Evolutionary conservation across 306 rosid genomes (phyloP), one percentile per base, ranked within the genome.

Genomic region (Medicago arabica): DNA sequence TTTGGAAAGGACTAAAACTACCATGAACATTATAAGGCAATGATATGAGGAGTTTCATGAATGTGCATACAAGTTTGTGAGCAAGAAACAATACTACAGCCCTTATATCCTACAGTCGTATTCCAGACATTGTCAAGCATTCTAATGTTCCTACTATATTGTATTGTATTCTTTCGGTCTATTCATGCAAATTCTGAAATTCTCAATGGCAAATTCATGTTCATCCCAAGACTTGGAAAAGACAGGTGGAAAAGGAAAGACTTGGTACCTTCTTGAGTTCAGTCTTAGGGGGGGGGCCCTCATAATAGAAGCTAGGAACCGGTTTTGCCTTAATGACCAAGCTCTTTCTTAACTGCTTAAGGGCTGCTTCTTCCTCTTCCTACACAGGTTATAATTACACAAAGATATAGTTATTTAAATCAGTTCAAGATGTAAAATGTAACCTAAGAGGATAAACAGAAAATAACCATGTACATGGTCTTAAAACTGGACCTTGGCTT

Each of bases 341-440:
- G 76, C 71, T 83, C 89, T 83, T 96, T 82, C 99, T 88, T 79
- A 96, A 67, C 85, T 84, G 88, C 86, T 88, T 92, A 85, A 96
- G 23, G 41, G 98, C 93, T 72, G 97, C 96, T 49, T 92, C 94
- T 60, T 96, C 94, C 91, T 96, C 99, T 88, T 92, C 99, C 99
- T 96, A 75, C 49, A 61, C 79, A 67, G 9, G 51, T 79, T 69
- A 74, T 38, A 70, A 64, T 68, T 31, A 25, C 65, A 68, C 43
- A 84, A 18, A 62, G 71, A 51, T 10, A 18, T 71, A 76, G 72
- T 43, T n/a, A 14, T 39, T 50, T 44, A 11, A 11, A 77, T 74
- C 62, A 55, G 36, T 28, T 66, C 28, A 46, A 40, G n/a, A 10
- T 3, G 63, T 62, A 67, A 67, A 69, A 69, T 17, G 23, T 58